Evolutionary conservation across 2,329 filamentous ascomycete species (phyloP).

Genomic region (Ascochyta pisi): DNA sequence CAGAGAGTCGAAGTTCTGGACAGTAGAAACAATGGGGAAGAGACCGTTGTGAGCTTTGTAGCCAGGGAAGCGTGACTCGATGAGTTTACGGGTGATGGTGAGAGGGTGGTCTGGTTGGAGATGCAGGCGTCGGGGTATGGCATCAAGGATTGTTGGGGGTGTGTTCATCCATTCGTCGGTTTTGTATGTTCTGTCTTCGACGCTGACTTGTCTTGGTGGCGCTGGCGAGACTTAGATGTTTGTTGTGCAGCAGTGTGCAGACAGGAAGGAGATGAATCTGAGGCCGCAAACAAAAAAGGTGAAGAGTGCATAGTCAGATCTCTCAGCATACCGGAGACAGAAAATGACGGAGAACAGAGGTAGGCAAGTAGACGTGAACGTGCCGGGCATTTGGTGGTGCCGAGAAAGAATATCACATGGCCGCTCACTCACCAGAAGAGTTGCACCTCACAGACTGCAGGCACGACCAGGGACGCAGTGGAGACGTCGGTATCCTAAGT

Average conservation of each 20-base stretch:
- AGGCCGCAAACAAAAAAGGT: too few relatives aligned
- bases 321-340: slow-evolving; percentile 6
- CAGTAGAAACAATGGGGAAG: slow-evolving; percentile 81
- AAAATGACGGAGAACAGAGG: slow-evolving; percentile 4
- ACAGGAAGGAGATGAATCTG: background rate
- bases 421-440: slow-evolving; percentile 42
- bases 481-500: slow-evolving; percentile 15
- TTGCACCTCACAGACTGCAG: slow-evolving; percentile 31
- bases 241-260: background rate
- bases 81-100: slow-evolving; percentile 86
- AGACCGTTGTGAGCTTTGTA: slow-evolving; percentile 81
- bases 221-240: slow-evolving; percentile 17
- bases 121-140: slow-evolving; percentile 81
- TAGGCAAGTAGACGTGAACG: background rate
- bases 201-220: slow-evolving; percentile 52
- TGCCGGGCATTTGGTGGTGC: background rate
- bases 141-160: slow-evolving; percentile 74
- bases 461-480: slow-evolving; percentile 21
- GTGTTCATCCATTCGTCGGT: slow-evolving; percentile 88
- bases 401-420: slow-evolving; percentile 39
- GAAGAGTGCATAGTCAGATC: too few relatives aligned
- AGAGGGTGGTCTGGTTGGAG: slow-evolving; percentile 90
- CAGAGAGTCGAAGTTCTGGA: slow-evolving; percentile 95
- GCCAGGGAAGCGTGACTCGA: slow-evolving; percentile 84
- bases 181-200: slow-evolving; percentile 69